Percentiles rank a stretch among this genome's conserved stretches.
These are phyloP conservation scores for Zangia roseola DNA, from an alignment of 768 basidiomycete species.

Conservation along the genomic window DNA sequence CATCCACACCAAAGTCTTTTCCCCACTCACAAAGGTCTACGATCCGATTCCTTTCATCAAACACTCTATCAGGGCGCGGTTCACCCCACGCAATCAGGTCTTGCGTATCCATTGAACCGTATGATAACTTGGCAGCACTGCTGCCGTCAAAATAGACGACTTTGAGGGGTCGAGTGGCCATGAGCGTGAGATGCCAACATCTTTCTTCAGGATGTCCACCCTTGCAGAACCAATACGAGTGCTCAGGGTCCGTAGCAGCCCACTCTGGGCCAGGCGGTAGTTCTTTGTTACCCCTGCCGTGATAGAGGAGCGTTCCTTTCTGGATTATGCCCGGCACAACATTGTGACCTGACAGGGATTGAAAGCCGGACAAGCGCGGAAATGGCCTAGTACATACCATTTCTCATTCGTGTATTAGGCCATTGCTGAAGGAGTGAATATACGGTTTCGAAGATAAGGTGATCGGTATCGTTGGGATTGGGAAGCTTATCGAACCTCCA, in stretches of 20 bases:
- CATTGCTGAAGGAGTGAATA: too few species aligned
- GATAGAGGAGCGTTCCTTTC: slow-evolving; percentile 31
- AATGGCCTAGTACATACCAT: background rate
- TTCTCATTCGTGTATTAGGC: too few species aligned
- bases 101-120: background rate
- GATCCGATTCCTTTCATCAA: background rate
- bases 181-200: slow-evolving; percentile 35
- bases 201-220: too few species aligned
- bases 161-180: too few species aligned
- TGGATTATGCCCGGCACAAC: slow-evolving; percentile 30
- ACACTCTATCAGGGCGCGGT: background rate
- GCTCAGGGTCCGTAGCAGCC: slow-evolving; percentile 31
- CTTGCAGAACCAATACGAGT: slow-evolving; percentile 37
- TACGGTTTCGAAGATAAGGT: too few species aligned
- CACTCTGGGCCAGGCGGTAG: slow-evolving; percentile 28
- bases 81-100: background rate
- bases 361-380: background rate
- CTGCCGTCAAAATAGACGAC: slow-evolving; percentile 53
- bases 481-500: background rate
- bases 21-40: slow-evolving; percentile 36
- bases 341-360: background rate
- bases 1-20: slow-evolving; percentile 38
- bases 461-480: background rate
- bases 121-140: slow-evolving; percentile 38
- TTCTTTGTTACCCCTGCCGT: slow-evolving; percentile 18